These are phyloP conservation scores for Hydnomerulius pinastri DNA, from an alignment of 768 basidiomycete species.

Conservation along the genomic window DNA sequence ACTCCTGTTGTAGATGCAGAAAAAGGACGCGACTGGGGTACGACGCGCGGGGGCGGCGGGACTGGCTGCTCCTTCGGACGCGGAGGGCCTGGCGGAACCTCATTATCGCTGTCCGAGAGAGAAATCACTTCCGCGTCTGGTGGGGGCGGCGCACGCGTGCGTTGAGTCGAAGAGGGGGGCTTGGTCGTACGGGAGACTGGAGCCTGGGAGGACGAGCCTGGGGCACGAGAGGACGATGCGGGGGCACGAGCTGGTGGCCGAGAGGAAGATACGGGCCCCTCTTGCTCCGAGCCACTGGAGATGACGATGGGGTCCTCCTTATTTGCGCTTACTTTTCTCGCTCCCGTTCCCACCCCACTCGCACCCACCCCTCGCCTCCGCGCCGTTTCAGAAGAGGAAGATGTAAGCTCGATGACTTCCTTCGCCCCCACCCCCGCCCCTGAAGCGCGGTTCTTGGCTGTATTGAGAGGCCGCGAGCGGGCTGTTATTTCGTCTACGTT, in stretches of 20 bases:
- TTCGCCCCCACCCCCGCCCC: neutral
- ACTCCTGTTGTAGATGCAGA: neutral
- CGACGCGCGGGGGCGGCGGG: neutral
- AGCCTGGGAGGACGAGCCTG: too few species aligned
- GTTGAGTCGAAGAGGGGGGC: neutral
- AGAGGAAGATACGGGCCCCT: too few species aligned
- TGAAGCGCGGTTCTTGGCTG: constrained; percentile 7
- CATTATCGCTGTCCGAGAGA: constrained; percentile 29
- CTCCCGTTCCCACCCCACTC: neutral
- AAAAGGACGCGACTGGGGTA: too few species aligned
- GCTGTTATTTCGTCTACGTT: constrained; percentile 7
- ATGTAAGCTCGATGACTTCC: constrained; percentile 21
- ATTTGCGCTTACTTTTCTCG: neutral
- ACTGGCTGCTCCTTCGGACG: neutral
- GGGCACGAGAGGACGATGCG: too few species aligned
- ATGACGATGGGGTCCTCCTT: constrained; percentile 25
- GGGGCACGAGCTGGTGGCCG: too few species aligned
- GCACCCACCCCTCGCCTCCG: too few species aligned
- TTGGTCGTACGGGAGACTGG: neutral
- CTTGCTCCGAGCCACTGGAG: constrained; percentile 25
- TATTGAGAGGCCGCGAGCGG: constrained; percentile 11
- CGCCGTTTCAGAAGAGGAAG: too few species aligned
- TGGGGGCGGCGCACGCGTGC: constrained; percentile 7
- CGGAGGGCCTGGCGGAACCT: neutral
- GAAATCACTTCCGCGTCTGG: constrained; percentile 27